Evolutionary conservation across 257 asterid genomes (phyloP), one percentile per base, ranked within the genome.

Genomic region (Eustoma russellianum): DNA sequence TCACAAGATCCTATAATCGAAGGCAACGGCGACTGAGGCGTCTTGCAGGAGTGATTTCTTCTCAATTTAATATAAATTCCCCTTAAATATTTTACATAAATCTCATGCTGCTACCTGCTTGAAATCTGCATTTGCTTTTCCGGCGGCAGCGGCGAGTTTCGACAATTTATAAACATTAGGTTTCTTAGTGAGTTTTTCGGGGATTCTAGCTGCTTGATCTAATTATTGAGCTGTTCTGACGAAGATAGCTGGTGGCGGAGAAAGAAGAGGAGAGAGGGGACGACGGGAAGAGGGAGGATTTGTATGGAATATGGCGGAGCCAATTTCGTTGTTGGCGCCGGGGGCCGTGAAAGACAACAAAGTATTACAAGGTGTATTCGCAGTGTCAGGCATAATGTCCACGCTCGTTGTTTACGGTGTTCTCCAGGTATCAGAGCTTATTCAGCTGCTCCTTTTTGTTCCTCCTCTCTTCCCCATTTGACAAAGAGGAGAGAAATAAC

Each of bases 381-480:
- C 99, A 16, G 89, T 88, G 17, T 38, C 76, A 16, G 99, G 99
- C 58, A 92, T 92, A 68, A 83, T 92, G 93, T 76, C 95, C 41
- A 88, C 99, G 11, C 86, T 92, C 48, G 85, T 92, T 43, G 67
- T 92, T 46, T 92, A 92, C 55, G 97, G 99, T 28, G 67, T 92
- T 48, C 70, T 92, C 57, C 99, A 92, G 99, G 99, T 92, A 40
- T 53, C 19, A 38, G 6, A 41, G 64, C 30, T 41, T 16, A 5
- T 43, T 46, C 14, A 15, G 24, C n/a, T 33, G 13, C 46, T n/a
- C 13, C n/a, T n/a, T 6, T 33, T 12, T 33, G 13, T 18, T n/a
- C 13, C n/a, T n/a, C 5, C 4, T 33, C 5, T 33, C 5, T 8
- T 15, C n/a, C 16, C 3, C 14, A 13, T 33, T 44, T 44, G 13